These are phyloP conservation scores for Zasmidium angulare DNA, from an alignment of 2,329 filamentous ascomycete species.

Conservation along the genomic window DNA sequence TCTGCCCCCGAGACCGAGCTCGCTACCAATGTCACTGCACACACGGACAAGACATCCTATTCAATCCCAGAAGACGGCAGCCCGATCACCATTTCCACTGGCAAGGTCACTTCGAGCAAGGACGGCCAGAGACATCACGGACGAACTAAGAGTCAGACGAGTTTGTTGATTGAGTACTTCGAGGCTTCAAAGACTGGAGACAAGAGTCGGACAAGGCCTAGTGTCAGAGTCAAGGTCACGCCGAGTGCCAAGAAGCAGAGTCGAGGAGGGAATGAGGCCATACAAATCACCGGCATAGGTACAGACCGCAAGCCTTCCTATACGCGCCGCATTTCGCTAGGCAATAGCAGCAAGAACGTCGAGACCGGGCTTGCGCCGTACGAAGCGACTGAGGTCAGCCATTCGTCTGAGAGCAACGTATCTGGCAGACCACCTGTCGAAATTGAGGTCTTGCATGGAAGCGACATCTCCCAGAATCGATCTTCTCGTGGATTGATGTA, in stretches of 20 bases:
- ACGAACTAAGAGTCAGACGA: slow-evolving; percentile 73
- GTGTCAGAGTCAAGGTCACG: slow-evolving; percentile 76
- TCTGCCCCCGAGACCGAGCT: slow-evolving; percentile 52
- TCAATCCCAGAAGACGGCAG: slow-evolving; percentile 84
- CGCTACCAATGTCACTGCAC: slow-evolving; percentile 66
- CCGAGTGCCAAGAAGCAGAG: slow-evolving; percentile 65
- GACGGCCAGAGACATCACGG: slow-evolving; percentile 55
- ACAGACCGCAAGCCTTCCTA: slow-evolving; percentile 70
- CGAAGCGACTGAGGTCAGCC: slow-evolving; percentile 55
- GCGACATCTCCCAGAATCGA: slow-evolving; percentile 62
- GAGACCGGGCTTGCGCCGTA: slow-evolving; percentile 30
- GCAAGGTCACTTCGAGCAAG: slow-evolving; percentile 49
- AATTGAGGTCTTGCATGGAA: slow-evolving; percentile 75
- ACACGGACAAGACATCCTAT: slow-evolving; percentile 70
- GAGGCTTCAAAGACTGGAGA: slow-evolving; percentile 71
- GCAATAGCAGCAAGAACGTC: slow-evolving; percentile 41
- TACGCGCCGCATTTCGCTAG: slow-evolving; percentile 66
- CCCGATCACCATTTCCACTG: slow-evolving; percentile 86
- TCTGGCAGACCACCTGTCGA: slow-evolving; percentile 72
- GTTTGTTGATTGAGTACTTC: slow-evolving; percentile 91
- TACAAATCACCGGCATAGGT: slow-evolving; percentile 82
- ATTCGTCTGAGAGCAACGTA: slow-evolving; percentile 79
- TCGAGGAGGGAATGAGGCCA: slow-evolving; percentile 64
- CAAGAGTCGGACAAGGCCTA: slow-evolving; percentile 69
- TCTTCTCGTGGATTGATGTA: slow-evolving; percentile 61